These are phyloP conservation scores for Mycena vulgaris DNA, from an alignment of 768 basidiomycete genomes.

Conservation along the genomic window DNA sequence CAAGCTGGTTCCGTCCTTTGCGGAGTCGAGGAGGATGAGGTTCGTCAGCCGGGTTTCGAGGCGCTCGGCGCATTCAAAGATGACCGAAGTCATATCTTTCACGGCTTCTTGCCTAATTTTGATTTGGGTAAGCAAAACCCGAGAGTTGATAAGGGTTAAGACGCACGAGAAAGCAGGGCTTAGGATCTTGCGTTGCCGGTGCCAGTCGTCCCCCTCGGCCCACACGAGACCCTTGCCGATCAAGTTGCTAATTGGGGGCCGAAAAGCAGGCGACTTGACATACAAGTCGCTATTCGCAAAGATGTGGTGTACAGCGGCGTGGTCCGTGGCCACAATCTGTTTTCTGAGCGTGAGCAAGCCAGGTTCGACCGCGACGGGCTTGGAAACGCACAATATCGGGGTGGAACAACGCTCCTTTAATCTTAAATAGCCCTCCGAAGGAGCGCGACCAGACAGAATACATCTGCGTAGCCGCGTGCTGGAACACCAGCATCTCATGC, in stretches of 20 bases:
- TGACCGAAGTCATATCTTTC: constrained; percentile 52
- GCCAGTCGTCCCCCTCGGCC: constrained; percentile 57
- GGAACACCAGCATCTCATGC: constrained; percentile 53
- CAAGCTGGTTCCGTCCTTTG: constrained; percentile 32
- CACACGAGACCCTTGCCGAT: constrained; percentile 54
- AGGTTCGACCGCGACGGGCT: neutral
- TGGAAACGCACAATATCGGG: constrained; percentile 51
- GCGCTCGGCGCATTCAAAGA: constrained; percentile 48
- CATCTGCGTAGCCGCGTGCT: constrained; percentile 51
- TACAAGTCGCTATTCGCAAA: constrained; percentile 54
- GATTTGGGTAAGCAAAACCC: neutral
- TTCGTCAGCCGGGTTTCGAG: constrained; percentile 42
- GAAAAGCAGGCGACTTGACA: constrained; percentile 50
- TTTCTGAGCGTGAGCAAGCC: too few relatives aligned
- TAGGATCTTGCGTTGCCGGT: constrained; percentile 49
- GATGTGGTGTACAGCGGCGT: constrained; percentile 55
- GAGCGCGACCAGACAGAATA: constrained; percentile 51
- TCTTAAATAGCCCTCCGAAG: constrained; percentile 53
- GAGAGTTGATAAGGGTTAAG: neutral
- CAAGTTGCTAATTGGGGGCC: constrained; percentile 51
- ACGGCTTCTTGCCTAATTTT: constrained; percentile 48
- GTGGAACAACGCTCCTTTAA: constrained; percentile 57
- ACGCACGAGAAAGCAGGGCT: constrained; percentile 56
- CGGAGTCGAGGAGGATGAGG: constrained; percentile 39
- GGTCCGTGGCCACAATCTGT: constrained; percentile 54